A percentile compares a stretch with the other conserved stretches of the same genome.
phyloP scores from a whole-genome alignment of 805 yeast genomes.

The Teunomyces gatunensis region DNA sequence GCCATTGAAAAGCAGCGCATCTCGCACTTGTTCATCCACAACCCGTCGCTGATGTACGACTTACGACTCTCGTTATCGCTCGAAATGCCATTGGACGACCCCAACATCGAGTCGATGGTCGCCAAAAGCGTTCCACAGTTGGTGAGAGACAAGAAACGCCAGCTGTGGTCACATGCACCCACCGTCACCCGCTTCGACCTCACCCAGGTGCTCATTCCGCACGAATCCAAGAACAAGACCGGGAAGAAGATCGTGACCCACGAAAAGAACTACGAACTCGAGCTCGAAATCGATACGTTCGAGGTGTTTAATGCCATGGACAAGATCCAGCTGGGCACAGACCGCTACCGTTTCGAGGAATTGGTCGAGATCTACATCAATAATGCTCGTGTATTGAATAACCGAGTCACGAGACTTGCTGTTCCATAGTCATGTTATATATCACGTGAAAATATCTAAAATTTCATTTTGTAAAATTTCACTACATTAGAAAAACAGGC shows the following conservation, averaged over 20 bases:
- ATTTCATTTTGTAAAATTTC: no score
- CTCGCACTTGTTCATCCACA: constrained; percentile 66
- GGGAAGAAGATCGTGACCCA: constrained; percentile 37
- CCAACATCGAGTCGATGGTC: constrained; percentile 50
- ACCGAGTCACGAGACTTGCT: constrained; percentile 42
- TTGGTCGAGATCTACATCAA: constrained; percentile 56
- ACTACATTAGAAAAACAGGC: no score
- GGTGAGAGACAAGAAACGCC: constrained; percentile 69
- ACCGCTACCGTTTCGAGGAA: constrained; percentile 57
- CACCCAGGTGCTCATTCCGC: constrained; percentile 52
- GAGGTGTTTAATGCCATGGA: constrained; percentile 43
- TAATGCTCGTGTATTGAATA: constrained; percentile 50
- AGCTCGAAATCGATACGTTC: constrained; percentile 38
- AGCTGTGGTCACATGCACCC: constrained; percentile 68
- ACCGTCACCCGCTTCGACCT: constrained; percentile 73
- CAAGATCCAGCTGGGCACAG: constrained; percentile 38
- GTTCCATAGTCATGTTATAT: not conserved
- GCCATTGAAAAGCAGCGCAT: constrained; percentile 72
- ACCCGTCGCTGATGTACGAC: constrained; percentile 78
- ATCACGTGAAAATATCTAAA: no score
- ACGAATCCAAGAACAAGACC: constrained; percentile 32
- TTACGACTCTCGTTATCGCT: constrained; percentile 70
- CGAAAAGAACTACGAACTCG: constrained; percentile 37
- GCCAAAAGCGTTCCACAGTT: constrained; percentile 51
- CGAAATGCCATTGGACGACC: constrained; percentile 69